These are phyloP conservation scores for Amphirosellinia nigrospora DNA, from an alignment of 495 filamentous ascomycete species.

Conservation along the genomic window DNA sequence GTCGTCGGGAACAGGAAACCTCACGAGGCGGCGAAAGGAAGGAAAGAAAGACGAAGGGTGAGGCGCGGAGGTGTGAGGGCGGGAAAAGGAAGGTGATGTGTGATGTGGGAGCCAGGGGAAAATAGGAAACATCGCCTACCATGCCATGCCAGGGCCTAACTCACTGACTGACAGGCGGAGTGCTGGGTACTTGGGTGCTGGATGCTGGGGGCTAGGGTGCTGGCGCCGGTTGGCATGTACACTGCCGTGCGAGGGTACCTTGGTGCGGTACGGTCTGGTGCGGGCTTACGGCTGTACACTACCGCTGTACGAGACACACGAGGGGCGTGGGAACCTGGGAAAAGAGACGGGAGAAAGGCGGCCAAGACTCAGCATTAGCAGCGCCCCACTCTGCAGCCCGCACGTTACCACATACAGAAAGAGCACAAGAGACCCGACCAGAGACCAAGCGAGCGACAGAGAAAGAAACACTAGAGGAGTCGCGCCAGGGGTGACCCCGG, in stretches of 20 bases:
- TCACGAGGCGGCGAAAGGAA: constrained; percentile 29
- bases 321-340: background rate
- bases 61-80: constrained; percentile 21
- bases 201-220: background rate
- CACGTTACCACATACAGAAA: constrained; percentile 23
- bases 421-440: constrained; percentile 12
- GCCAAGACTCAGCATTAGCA: background rate
- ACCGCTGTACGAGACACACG: constrained; percentile 12
- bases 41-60: constrained; percentile 28
- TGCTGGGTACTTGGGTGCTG: no score
- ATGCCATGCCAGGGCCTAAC: constrained; percentile 3
- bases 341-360: constrained; percentile 1
- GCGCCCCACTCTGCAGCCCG: constrained; percentile 15
- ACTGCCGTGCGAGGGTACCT: background rate
- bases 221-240: no score
- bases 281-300: constrained; percentile 11
- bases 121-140: constrained; percentile 25
- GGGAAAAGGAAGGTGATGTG: constrained; percentile 25
- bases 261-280: constrained; percentile 10
- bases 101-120: constrained; percentile 23
- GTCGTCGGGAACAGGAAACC: constrained; percentile 27
- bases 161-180: background rate
- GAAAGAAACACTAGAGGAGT: constrained; percentile 16
- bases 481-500: constrained; percentile 15
- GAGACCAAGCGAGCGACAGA: constrained; percentile 16